Evolutionary conservation across 805 yeast genomes (phyloP).

Genomic region (Saccharomycopsis fodiens): DNA sequence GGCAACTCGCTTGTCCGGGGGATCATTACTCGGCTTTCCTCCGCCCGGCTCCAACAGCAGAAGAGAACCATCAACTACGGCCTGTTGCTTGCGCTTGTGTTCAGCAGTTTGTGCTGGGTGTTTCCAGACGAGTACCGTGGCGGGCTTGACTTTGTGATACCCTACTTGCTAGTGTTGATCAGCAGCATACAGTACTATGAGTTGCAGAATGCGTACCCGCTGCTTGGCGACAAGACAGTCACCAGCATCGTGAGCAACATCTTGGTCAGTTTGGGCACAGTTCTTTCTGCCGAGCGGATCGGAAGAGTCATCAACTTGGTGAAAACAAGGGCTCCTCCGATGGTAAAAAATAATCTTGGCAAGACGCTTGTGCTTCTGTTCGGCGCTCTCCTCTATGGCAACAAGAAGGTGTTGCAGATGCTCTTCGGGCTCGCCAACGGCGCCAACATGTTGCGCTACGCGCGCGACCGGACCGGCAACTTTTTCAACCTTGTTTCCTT

Average conservation of each 20-base stretch:
- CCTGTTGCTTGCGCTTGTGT: conserved; percentile 5
- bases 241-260: not conserved
- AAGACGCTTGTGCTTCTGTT: not conserved
- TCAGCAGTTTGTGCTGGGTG: conserved; percentile 9
- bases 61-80: conserved; percentile 9
- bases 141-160: conserved; percentile 3
- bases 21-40: not conserved
- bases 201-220: not conserved
- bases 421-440: conserved; percentile 1
- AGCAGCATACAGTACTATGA: conserved; percentile 8
- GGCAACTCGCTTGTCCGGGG: not conserved
- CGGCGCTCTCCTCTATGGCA: not conserved
- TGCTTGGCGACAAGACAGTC: not conserved
- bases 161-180: conserved; percentile 3
- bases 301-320: not conserved
- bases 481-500: not conserved
- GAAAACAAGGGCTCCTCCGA: not conserved
- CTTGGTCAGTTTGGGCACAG: not conserved
- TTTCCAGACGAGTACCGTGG: conserved; percentile 9
- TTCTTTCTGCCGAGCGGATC: not conserved
- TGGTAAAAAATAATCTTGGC: not conserved
- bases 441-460: not conserved
- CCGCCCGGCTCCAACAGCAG: not conserved
- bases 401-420: not conserved
- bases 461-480: not conserved